Base-by-base conservation (phyloP, 208 protist genomes). In the Crithidia expoeki region DNA sequence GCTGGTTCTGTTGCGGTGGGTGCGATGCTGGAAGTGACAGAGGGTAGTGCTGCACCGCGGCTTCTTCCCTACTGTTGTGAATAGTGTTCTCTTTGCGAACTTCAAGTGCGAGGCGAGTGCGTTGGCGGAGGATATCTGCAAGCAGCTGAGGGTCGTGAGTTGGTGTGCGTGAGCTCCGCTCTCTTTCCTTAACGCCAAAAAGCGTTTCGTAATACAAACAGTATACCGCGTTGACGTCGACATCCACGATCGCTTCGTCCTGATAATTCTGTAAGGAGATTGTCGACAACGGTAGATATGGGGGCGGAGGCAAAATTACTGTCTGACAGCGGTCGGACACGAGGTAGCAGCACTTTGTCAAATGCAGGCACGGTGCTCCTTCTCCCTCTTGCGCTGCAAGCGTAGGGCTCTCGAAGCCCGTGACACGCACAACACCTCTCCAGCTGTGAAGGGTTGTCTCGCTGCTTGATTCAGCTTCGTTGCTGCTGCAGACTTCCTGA, bases 271-370 rank as follows among this genome's bases (percentile, higher is more conserved):
- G 4, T 27, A 63, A 1, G n/a, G 1, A 0, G 5, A 71, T 28
- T 17, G 36, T 6, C 2, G 65, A 55, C n/a, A 16, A n/a, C 4
- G 56, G 44, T 12, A 53, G 23, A 16, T 4, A 21, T 30, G 65
- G 56, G 10, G 65, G 65, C 56, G 65, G 65, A 12, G 65, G 65
- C 11, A 71, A 55, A 23, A 71, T 47, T 3, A 71, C n/a, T 2
- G 55, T 23, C 2, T 36, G 52, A 30, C 52, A 61, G 32, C 65
- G 38, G 34, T 71, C 65, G 6, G 65, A 40, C 55, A 62, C 65
- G 19, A 71, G 3, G 19, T 42, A 42, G 38, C 5, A 40, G 12
- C 14, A 23, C 30, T 0, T 6, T 5, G 28, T 11, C 30, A 19
- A 25, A 14, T 38, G 23, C 19, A 19, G 10, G 10, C 14, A 49